Evolutionary conservation across 2,329 filamentous ascomycete species (phyloP).

Genomic region (Tolypocladium endophyticum): DNA sequence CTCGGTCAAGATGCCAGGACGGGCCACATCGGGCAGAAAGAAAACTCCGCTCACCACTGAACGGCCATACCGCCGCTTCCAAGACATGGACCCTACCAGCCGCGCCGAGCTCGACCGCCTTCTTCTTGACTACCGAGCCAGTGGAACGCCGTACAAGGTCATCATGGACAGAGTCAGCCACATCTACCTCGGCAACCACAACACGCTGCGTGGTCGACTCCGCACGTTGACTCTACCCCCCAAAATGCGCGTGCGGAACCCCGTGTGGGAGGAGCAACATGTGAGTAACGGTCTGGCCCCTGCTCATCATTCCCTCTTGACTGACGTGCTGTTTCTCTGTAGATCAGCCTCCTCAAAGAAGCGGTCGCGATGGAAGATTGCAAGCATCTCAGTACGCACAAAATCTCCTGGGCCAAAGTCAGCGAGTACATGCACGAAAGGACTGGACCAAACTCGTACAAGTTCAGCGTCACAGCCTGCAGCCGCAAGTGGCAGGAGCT

Average conservation of each 20-base stretch:
- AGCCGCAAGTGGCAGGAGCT: slow-evolving; percentile 46
- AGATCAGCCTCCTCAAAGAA: slow-evolving; percentile 34
- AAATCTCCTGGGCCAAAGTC: slow-evolving; percentile 47
- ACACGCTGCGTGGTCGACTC: slow-evolving; percentile 1
- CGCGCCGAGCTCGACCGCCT: background rate
- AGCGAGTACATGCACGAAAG: slow-evolving; percentile 39
- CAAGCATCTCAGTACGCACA: slow-evolving; percentile 18
- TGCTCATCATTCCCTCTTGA: too few species aligned
- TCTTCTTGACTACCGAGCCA: background rate
- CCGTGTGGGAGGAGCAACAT: slow-evolving; percentile 1
- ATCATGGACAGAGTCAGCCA: background rate
- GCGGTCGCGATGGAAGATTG: slow-evolving; percentile 29
- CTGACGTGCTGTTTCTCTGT: background rate
- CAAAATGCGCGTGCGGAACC: background rate
- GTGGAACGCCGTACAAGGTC: background rate
- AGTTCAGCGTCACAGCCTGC: slow-evolving; percentile 48
- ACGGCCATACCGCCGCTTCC: background rate
- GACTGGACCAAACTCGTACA: slow-evolving; percentile 39
- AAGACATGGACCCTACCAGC: slow-evolving; percentile 2
- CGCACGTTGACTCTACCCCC: background rate
- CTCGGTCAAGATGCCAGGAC: too few species aligned
- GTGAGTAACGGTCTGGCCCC: background rate
- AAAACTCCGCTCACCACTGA: background rate
- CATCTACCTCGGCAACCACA: background rate
- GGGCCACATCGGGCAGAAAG: background rate